Base-by-base conservation (phyloP, 148 eudicot genomes). In the Amaranthus cruentus region DNA sequence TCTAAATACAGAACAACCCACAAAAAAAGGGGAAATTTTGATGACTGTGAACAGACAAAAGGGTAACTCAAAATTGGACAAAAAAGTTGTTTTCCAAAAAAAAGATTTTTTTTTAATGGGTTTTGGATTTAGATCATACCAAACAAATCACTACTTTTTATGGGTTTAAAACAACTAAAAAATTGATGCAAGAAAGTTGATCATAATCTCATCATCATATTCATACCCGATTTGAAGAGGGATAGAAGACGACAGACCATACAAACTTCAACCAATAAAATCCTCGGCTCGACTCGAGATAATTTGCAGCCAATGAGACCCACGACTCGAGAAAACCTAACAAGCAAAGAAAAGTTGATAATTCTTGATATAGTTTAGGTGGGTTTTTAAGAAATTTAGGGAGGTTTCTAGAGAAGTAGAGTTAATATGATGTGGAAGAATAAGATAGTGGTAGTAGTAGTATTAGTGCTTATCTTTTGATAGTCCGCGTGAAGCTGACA, bases 401-500 rank as follows among this genome's bases (percentile, higher is more conserved):
- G 5, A 62, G 28, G 3, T 51, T 48, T 54, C 15, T 48, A 55
- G 59, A 49, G 75, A 64, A 5, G n/a, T 2, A 3, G 3, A 3
- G 18, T 4, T 18, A 42, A 68, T 47, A 0, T 66, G 69, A 49
- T 58, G 57, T 55, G 13, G 57, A 7, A n/a, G 7, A 13, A 56
- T 13, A 6, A 9, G 73, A 54, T 8, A 44, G 63, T 62, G 74
- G 38, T 28, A 28, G 38, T 28, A 28, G 38, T 28, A 28, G 38
- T 28, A 28, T 28, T 74, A 14, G 73, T 67, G 61, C 62, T 78
- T 79, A 78, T 78, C 77, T 78, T 28, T 79, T 55, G 71, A 62
- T 49, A 69, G 70, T 74, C 52, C 61, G 77, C 70, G 65, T 79
- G 66, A 79, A 70, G n/a, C 69, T 55, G 75, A 71, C 69, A 21